A percentile compares a stretch with the other conserved stretches of the same genome.
These are phyloP conservation scores for Pythium folliculosum DNA, from an alignment of 352 stramenopile genomes.

Conservation along the genomic window DNA sequence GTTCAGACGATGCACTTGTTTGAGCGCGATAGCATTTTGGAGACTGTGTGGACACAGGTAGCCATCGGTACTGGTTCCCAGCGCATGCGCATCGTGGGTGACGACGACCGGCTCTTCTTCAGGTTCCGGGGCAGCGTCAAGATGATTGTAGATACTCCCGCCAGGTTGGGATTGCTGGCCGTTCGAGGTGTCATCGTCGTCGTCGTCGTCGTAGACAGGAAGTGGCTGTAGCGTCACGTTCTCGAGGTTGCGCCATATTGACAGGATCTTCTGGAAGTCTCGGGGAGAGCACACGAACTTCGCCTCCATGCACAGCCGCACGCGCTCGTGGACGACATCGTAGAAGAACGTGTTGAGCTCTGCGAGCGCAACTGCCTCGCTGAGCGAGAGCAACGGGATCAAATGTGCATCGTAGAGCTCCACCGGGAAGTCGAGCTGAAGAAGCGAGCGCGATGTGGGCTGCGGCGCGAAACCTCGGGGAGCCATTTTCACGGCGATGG, in stretches of 20 bases:
- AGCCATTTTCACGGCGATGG: neutral
- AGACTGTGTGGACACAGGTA: slow-evolving; percentile 43
- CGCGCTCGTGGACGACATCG: slow-evolving; percentile 48
- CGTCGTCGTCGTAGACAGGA: neutral
- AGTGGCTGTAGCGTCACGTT: slow-evolving; percentile 66
- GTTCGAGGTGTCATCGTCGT: neutral
- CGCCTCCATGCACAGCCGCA: slow-evolving; percentile 43
- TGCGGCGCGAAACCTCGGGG: too few relatives aligned
- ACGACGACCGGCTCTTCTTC: slow-evolving; percentile 24
- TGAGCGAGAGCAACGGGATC: slow-evolving; percentile 51
- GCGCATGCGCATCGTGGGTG: slow-evolving; percentile 26
- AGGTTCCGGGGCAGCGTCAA: slow-evolving; percentile 7
- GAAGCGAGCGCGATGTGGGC: neutral
- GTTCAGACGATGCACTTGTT: slow-evolving; percentile 43
- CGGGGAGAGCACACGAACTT: slow-evolving; percentile 28
- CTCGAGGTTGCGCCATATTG: slow-evolving; percentile 56
- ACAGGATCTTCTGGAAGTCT: slow-evolving; percentile 28
- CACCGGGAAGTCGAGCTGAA: slow-evolving; percentile 16
- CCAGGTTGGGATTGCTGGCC: neutral
- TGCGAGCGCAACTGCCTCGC: slow-evolving; percentile 56
- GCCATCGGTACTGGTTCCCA: slow-evolving; percentile 5
- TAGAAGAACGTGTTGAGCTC: slow-evolving; percentile 58
- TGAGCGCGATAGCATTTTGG: slow-evolving; percentile 28
- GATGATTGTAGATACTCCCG: slow-evolving; percentile 28
- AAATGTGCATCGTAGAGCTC: slow-evolving; percentile 65